Conservation (phyloP, 257 asterid genomes). For the Ballota nigra region DNA sequence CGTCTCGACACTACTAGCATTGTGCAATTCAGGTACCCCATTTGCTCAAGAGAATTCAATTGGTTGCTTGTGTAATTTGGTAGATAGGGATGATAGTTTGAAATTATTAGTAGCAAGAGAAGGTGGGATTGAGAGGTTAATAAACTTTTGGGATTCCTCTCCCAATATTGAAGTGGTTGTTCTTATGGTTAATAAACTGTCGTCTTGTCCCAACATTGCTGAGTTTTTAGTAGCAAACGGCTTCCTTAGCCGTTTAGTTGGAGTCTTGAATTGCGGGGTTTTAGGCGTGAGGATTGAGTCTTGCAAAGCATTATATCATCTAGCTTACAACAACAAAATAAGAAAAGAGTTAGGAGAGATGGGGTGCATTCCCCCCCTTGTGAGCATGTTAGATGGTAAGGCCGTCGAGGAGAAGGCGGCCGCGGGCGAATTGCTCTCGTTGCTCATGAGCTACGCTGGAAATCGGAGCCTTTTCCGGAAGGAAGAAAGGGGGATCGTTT, state of each 20-base stretch:
- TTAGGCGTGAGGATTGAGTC: constrained; percentile 64
- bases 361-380: constrained; percentile 58
- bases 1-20: constrained; percentile 34
- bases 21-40: constrained; percentile 68
- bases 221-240: constrained; percentile 59
- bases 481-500: constrained; percentile 64
- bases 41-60: constrained; percentile 77
- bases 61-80: constrained; percentile 71
- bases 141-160: constrained; percentile 72
- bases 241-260: constrained; percentile 44
- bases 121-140: constrained; percentile 63
- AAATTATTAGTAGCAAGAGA: constrained; percentile 61
- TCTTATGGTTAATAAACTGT: constrained; percentile 53
- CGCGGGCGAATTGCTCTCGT: constrained; percentile 55
- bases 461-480: constrained; percentile 64
- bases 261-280: constrained; percentile 50
- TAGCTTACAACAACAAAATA: constrained; percentile 49
- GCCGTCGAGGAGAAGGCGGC: constrained; percentile 74
- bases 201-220: constrained; percentile 51
- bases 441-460: constrained; percentile 45
- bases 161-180: constrained; percentile 55
- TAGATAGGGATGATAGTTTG: constrained; percentile 45
- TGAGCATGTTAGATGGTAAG: constrained; percentile 72
- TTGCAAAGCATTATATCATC: constrained; percentile 54
- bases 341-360: constrained; percentile 76